Percentiles rank a stretch among this genome's conserved stretches.
Evolutionary conservation across 2,329 filamentous ascomycete genomes (phyloP).

Genomic region (Aspergillus tanneri): DNA sequence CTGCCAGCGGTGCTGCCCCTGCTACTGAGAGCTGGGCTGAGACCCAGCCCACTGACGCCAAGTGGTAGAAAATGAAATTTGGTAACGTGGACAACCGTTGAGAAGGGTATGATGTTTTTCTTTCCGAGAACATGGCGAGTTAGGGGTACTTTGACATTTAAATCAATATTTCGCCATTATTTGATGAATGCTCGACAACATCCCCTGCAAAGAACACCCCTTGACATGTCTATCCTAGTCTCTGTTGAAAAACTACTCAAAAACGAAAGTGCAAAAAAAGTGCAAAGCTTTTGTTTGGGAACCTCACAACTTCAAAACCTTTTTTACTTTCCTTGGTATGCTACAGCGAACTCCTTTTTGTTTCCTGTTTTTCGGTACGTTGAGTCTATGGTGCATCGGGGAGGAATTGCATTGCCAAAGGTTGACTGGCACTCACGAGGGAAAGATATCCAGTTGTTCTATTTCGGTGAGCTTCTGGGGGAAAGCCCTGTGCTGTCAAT

Average conservation of each 20-base stretch:
- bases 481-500: conserved; percentile 93
- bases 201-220: conserved; percentile 23
- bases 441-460: conserved; percentile 84
- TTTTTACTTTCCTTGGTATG: conserved; percentile 31
- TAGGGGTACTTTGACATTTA: conserved; percentile 20
- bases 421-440: conserved; percentile 89
- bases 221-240: conserved; percentile 44
- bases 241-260: conserved; percentile 31
- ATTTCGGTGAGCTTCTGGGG: conserved; percentile 58
- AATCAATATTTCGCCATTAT: conserved; percentile 3
- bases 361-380: conserved; percentile 26
- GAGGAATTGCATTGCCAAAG: conserved; percentile 46
- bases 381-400: conserved; percentile 32
- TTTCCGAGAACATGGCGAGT: conserved; percentile 23
- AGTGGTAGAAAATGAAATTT: conserved; percentile 39
- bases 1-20: conserved; percentile 42
- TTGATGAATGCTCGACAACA: conserved; percentile 3
- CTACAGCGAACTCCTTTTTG: conserved; percentile 16
- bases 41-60: conserved; percentile 36
- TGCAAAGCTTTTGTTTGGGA: conserved; percentile 31
- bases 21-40: conserved; percentile 45
- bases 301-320: conserved; percentile 25
- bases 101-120: conserved; percentile 27
- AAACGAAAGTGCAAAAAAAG: conserved; percentile 34
- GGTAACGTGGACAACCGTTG: conserved; percentile 32